These are phyloP conservation scores for Alternaria metachromatica DNA, from an alignment of 2,329 filamentous ascomycete species.

Conservation along the genomic window DNA sequence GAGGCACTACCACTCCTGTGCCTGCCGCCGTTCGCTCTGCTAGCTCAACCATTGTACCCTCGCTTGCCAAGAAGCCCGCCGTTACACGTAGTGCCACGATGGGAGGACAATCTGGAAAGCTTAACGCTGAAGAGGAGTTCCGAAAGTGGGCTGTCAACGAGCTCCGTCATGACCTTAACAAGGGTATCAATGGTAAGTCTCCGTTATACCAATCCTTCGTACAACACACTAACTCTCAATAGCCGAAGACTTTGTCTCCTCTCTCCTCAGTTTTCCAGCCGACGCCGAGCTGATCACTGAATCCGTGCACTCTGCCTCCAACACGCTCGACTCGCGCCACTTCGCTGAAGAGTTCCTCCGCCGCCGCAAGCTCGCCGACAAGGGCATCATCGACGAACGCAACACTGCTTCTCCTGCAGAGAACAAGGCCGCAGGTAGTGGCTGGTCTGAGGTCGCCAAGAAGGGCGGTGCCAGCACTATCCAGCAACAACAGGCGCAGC, in stretches of 20 bases:
- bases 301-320: slow-evolving; percentile 83
- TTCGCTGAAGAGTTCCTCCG: slow-evolving; percentile 95
- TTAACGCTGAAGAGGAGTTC: slow-evolving; percentile 86
- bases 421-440: slow-evolving; percentile 61
- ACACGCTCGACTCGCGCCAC: slow-evolving; percentile 88
- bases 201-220: neutral
- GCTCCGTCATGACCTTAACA: slow-evolving; percentile 74
- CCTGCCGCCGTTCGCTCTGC: slow-evolving; percentile 56
- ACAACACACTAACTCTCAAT: slow-evolving; percentile 21
- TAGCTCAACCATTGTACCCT: slow-evolving; percentile 53
- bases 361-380: slow-evolving; percentile 90
- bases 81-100: slow-evolving; percentile 57
- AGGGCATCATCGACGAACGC: slow-evolving; percentile 81
- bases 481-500: slow-evolving; percentile 44
- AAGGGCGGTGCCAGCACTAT: slow-evolving; percentile 73
- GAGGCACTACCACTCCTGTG: slow-evolving; percentile 61
- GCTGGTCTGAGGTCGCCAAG: slow-evolving; percentile 98
- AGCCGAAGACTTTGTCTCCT: slow-evolving; percentile 83
- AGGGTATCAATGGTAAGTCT: slow-evolving; percentile 69
- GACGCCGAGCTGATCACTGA: slow-evolving; percentile 87
- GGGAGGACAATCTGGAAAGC: slow-evolving; percentile 52
- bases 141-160: slow-evolving; percentile 88
- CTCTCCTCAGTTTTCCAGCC: slow-evolving; percentile 75
- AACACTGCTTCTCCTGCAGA: slow-evolving; percentile 59
- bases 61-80: slow-evolving; percentile 62